Base-by-base conservation (phyloP, 2,329 filamentous ascomycete species). In the Diaporthe batatas region DNA sequence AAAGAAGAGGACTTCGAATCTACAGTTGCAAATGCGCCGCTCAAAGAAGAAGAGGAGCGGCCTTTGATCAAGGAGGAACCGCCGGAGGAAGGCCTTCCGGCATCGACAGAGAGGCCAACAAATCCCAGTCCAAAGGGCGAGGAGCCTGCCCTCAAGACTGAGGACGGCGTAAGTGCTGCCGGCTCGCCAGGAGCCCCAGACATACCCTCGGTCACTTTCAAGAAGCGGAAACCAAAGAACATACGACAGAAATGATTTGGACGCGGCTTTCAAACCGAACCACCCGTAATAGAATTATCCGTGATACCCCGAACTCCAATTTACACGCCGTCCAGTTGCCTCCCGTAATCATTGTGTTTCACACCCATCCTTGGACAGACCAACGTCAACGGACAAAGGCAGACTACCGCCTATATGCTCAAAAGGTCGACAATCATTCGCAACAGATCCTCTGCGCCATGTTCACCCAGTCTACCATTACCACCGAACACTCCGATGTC, bases 161-260 rank as follows among this genome's bases (percentile, higher is more conserved):
- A 84, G 64, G 78, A 77, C 11, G 65, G 65, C 2, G 71, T 75
- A 42, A 55, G 71, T 23, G 72, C 75, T 23, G 12, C 18, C 8
- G 68, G n/a, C 25, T 16, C 44, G 14, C 16, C 62, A 57, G 59
- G n/a, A 42, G 58, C 44, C 18, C 75, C 71, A 29, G 78, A 76
- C 12, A 76, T 80, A 3, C 79, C 84, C 14, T 85, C 88, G 3
- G 87, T 94, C 2, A 84, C 94, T 3, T 96, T 96, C 82, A 96
- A 95, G 83, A 95, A 95, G 84, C 86, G 93, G 70, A 96, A 94
- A 79, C 86, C 90, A 18, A 92, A 91, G 84, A 89, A 87, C 67
- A 85, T 91, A 47, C 87, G 90, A 25, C 88, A 91, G 76, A 91
- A 88, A 79, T 91, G 77, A 83, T 55, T 57, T 21, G 18, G 32